phyloP scores from a whole-genome alignment of 176 grass and related monocot species.

The Triticum monococcum region DNA sequence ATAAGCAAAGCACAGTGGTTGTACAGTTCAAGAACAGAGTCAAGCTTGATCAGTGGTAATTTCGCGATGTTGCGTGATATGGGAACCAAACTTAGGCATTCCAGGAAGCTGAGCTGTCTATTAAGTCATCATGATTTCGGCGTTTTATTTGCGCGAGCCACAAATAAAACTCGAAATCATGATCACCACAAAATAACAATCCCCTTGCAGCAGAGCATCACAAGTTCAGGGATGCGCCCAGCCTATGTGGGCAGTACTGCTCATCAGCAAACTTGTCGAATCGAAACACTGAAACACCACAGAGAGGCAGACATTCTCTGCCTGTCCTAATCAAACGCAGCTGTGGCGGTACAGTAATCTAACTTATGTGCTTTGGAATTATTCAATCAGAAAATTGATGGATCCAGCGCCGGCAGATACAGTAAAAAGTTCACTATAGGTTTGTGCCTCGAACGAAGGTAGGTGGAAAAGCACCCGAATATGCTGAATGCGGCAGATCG shows the following conservation, averaged over 20 bases:
- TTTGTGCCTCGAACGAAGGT: neutral
- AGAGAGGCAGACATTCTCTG: neutral
- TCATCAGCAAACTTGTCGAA: neutral
- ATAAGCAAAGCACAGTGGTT: neutral
- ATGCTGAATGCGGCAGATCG: neutral
- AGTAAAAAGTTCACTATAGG: neutral
- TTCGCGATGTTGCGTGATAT: neutral
- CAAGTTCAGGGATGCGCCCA: neutral
- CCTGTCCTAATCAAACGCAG: neutral
- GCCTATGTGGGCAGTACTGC: neutral
- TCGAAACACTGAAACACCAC: neutral
- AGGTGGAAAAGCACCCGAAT: neutral
- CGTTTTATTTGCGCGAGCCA: neutral
- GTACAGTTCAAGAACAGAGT: neutral
- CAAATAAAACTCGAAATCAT: neutral
- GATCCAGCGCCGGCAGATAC: neutral
- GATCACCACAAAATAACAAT: neutral
- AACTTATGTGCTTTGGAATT: neutral
- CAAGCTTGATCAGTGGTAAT: neutral
- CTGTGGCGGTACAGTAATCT: neutral
- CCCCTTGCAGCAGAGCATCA: neutral
- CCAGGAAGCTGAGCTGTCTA: neutral
- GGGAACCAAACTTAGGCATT: neutral
- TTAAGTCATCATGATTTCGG: neutral
- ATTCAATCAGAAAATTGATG: neutral